Base-by-base conservation (phyloP, 2,329 filamentous ascomycete species). In the Penicillium sp. region DNA sequence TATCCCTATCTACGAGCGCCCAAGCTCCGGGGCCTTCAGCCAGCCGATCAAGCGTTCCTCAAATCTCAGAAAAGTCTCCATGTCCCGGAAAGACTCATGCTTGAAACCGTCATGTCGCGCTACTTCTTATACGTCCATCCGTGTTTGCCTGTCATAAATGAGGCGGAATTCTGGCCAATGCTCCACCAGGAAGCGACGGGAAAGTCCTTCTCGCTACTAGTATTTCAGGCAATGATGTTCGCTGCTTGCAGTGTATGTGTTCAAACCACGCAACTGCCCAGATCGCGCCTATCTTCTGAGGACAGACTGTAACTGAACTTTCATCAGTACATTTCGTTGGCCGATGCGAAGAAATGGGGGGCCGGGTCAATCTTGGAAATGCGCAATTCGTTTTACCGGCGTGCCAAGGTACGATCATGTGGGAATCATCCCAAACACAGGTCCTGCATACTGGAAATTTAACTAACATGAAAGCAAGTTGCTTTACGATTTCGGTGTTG, bases 121-220 rank as follows among this genome's bases (percentile, higher is more conserved):
- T 52, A 52, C 22, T 52, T 52, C 11, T 20, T 52, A 37, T 52
- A 52, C 20, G 49, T 52, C 20, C 49, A 52, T 52, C 49, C 49
- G 11, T 52, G 49, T 41, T 28, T 52, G 12, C 49, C 49, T 1
- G 20, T 52, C 22, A 38, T 52, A 8, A 52, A 52, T 28, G 49
- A 52, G 35, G 49, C 49, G n/a, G 49, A 52, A 15, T 52, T 52
- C 37, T 52, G 49, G 49, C 20, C 22, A 12, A 38, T 52, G 20
- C 20, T 52, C 22, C 10, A 39, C 14, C 35, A 52, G 8, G 35
- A 52, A 39, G 22, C 35, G 37, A n/a, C 49, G 35, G 35, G 6
- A 5, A 39, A 31, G 34, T 41, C 49, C 8, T 52, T 52, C 10
- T 52, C 49, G 8, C 22, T 52, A n/a, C 38, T 52, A 14, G 49